Conservation (phyloP, 2,329 filamentous ascomycete species). For the Coniochaeta sp. region DNA sequence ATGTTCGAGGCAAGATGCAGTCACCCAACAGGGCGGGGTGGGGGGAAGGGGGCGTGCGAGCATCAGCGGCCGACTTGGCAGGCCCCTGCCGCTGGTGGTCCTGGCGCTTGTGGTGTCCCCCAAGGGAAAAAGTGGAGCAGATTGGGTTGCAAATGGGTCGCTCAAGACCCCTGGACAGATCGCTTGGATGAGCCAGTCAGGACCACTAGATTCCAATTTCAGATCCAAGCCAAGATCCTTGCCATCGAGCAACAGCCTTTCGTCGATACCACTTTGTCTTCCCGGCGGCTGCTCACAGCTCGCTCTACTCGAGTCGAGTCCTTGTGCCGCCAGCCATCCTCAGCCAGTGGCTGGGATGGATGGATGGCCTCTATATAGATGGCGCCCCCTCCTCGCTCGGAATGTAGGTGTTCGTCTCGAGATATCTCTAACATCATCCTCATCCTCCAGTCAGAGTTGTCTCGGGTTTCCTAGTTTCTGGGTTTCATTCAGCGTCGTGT, state of each 20-base stretch:
- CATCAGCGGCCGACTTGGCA: not conserved
- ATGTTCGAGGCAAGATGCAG: not conserved
- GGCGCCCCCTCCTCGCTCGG: not conserved
- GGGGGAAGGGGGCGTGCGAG: not conserved
- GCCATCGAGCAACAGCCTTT: not conserved
- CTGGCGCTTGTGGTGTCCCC: not conserved
- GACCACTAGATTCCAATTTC: not conserved
- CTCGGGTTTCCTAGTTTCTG: conserved; percentile 1
- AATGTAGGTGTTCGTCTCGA: not conserved
- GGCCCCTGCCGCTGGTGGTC: not conserved
- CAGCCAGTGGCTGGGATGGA: conserved; percentile 1
- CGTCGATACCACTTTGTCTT: conserved; percentile 1
- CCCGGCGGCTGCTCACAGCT: conserved; percentile 1
- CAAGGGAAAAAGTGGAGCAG: not conserved
- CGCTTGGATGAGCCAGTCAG: conserved; percentile 2
- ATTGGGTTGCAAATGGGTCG: not conserved
- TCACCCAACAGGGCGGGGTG: too few species aligned
- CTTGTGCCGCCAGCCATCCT: not conserved
- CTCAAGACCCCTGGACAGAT: not conserved
- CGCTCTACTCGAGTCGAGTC: not conserved
- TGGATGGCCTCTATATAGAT: not conserved
- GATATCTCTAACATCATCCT: conserved; percentile 3
- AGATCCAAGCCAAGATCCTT: conserved; percentile 3
- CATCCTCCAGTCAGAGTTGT: not conserved
- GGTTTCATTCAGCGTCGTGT: not conserved